Base-by-base conservation (phyloP, 2,329 filamentous ascomycete species). In the Cladophialophora psammophila region DNA sequence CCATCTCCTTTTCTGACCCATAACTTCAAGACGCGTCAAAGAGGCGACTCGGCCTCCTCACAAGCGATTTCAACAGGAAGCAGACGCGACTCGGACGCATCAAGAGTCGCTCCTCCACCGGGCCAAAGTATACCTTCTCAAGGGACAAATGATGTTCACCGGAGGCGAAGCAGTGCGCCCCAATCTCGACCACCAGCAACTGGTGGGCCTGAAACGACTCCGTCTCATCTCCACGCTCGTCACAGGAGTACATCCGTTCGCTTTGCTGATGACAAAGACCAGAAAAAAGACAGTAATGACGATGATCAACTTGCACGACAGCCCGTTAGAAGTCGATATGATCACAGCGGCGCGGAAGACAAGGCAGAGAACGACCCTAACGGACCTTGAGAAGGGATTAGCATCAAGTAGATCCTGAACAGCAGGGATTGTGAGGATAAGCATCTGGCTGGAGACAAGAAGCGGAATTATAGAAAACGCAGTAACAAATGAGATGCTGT, bases 1-100 rank as follows among this genome's bases (percentile, higher is more conserved):
- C 65, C 61, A 40, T 71, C 64, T 66, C 69, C 70, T 1, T 72
- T 71, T 34, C 63, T 71, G 61, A 69, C 60, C 12, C 60, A 65
- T 12, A 69, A 62, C 34, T 55, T 48, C 42, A 63, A 59, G 26
- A 60, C 40, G 10, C 64, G 65, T 38, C 63, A 59, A 26, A 66
- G 71, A 53, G 67, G 67, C 6, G 66, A 64, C 38, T 72, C 72
- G 12, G 65, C 20, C 36, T 69, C 67, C 5, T 73, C 72, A 31
- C 66, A 67, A 42, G 66, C 69, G 9, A 53, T 70, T 13, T 67
- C 65, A 4, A 69, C 59, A 35, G 57, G 53, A 34, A 68, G 63
- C 48, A 58, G 56, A 31, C 62, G 54, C 9, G 63, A 61, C 20
- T 70, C 66, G 26, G 63, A 60, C 8, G 57, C 53, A 10, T 61